A percentile compares a stretch with the other conserved stretches of the same genome.
Conservation (phyloP, 768 basidiomycete species). For the Calocybe indica region DNA sequence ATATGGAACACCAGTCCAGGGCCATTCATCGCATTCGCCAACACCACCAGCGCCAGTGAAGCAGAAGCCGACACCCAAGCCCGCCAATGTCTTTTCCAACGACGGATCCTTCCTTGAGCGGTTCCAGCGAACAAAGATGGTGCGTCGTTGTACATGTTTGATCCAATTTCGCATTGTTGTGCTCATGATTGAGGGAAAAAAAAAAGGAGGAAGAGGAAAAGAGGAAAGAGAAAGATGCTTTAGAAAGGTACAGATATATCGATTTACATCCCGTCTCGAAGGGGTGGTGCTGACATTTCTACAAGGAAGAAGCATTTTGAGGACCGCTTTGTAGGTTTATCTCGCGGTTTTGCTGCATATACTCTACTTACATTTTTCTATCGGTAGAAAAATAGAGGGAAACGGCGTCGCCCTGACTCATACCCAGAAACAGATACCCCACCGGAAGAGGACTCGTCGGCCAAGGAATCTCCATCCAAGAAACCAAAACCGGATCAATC, state of each 20-base stretch:
- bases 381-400: slow-evolving; percentile 47
- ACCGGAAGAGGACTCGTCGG: slow-evolving; percentile 21
- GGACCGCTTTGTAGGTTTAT: slow-evolving; percentile 28
- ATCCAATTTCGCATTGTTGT: not conserved
- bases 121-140: slow-evolving; percentile 54
- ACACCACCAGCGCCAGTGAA: slow-evolving; percentile 9
- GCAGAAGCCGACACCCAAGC: slow-evolving; percentile 34
- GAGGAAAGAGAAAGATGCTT: slow-evolving; percentile 44
- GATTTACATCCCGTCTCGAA: slow-evolving; percentile 2
- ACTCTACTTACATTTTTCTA: not conserved
- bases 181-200: not conserved
- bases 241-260: slow-evolving; percentile 35
- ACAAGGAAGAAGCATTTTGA: slow-evolving; percentile 56
- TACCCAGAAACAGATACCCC: slow-evolving; percentile 11
- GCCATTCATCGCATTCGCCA: slow-evolving; percentile 1
- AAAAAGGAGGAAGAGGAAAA: slow-evolving; percentile 56
- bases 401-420: slow-evolving; percentile 42
- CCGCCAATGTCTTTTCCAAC: slow-evolving; percentile 56
- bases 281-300: slow-evolving; percentile 2
- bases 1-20: slow-evolving; percentile 7
- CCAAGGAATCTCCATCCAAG: slow-evolving; percentile 20
- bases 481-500: slow-evolving; percentile 28
- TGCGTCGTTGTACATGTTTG: slow-evolving; percentile 11
- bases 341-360: not conserved
- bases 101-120: slow-evolving; percentile 67